Evolutionary conservation across 2,329 filamentous ascomycete genomes (phyloP), one percentile per base, ranked within the genome.

Genomic region (Calycina herbarum): DNA sequence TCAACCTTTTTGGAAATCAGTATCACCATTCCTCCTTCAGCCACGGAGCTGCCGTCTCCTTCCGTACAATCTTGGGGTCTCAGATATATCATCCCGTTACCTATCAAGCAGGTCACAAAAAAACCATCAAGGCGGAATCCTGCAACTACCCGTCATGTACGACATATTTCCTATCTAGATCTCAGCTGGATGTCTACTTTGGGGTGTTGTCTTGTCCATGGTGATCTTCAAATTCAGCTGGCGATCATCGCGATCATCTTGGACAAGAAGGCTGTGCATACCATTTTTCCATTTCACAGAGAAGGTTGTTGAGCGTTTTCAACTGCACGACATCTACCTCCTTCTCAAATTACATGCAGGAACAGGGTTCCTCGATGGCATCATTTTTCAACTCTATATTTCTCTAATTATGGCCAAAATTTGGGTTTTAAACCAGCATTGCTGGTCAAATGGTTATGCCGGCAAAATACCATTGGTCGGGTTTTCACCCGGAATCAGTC

Each of bases 161-260:
- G 45, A 51, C 45, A 51, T 20, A 51, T 11, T 51, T 24, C 45
- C n/a, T 51, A 51, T 51, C n/a, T 51, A 51, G 45, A 51, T 51
- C 20, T 10, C 8, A 51, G 45, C n/a, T 24, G 8, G 8, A 7
- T 10, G 20, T 51, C 45, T 27, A 24, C 20, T 51, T 51, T 51
- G n/a, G 20, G 45, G 7, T 24, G 20, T 51, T 51, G 45, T 51
- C 17, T 20, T 20, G 45, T 24, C 45, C 45, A 51, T 24, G 45
- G 8, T 51, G 45, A 24, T 51, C 45, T 24, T 51, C 20, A 51
- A 24, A 6, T 20, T 51, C 20, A 51, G 35, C 35, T 24, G 20
- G n/a, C 8, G 45, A 4, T 20, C 20, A 33, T 33, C 31, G n/a
- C 8, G 45, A 4, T 20, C 20, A 33, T 33, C 31, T 33, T 33